Evolutionary conservation across 2,329 filamentous ascomycete genomes (phyloP).

Genomic region (Colletotrichum gigasporum): DNA sequence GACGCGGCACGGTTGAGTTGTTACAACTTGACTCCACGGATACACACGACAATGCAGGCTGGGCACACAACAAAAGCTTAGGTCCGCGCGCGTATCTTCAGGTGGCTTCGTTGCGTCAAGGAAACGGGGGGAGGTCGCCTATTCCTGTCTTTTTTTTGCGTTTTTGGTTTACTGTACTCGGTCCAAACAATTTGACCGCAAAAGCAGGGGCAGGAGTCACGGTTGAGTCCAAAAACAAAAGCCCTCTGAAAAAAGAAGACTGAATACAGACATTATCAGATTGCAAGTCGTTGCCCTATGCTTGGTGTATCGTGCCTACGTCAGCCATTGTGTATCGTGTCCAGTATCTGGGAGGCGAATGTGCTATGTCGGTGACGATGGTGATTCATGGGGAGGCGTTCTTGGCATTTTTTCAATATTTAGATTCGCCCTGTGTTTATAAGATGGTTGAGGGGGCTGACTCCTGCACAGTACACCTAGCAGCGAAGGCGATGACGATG

Average conservation of each 20-base stretch:
- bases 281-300: background rate
- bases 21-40: background rate
- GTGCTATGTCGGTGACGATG: background rate
- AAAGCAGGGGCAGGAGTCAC: conserved; percentile 8
- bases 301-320: background rate
- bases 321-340: background rate
- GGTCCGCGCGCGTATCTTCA: background rate
- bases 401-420: no score
- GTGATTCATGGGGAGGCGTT: no score
- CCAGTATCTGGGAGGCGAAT: background rate
- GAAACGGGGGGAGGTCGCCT: background rate
- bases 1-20: background rate
- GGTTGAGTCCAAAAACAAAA: conserved; percentile 1
- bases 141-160: background rate
- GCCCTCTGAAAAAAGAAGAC: conserved; percentile 16
- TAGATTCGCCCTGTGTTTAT: no score
- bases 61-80: background rate
- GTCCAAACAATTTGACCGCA: background rate
- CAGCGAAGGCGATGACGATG: background rate
- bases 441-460: no score
- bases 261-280: conserved; percentile 25
- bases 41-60: background rate
- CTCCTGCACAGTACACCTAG: no score
- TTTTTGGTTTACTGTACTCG: conserved; percentile 1
- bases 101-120: background rate